Evolutionary conservation across 768 basidiomycete genomes (phyloP), one percentile per base, ranked within the genome.

Genomic region (Tephrocybe rancida): DNA sequence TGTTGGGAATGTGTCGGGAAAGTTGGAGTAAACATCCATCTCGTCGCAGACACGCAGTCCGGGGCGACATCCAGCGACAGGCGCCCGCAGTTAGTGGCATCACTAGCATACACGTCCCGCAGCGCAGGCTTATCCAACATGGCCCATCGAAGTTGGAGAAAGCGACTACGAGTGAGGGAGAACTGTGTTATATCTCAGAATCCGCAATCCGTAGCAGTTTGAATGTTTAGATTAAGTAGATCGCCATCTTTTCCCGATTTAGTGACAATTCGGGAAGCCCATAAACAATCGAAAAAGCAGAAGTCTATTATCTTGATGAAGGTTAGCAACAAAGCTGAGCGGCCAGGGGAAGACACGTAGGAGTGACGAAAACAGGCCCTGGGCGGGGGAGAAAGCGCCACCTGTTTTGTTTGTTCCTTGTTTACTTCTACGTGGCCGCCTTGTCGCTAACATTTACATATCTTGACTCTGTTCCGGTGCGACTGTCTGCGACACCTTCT

Each of bases 401-500:
- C 50, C 44, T 44, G 44, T 44, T 56, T 66, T 70, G 61, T 67
- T 70, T 71, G 68, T 63, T 47, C 51, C 24, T 64, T 62, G 62
- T 63, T 65, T 64, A 62, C 61, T 66, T 69, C 60, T 65, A 73
- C 73, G 72, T 73, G 72, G 68, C 71, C 67, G 47, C 50, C 46
- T 48, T 30, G 52, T 47, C 50, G 50, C 53, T 52, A 56, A 52
- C 54, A 59, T 59, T 60, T 60, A 5, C 5, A 57, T 60, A 52
- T 50, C 50, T 56, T 41, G 58, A 57, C 59, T 55, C 57, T 57
- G 52, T 57, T 63, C 57, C 59, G 60, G 48, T 64, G 65, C 67
- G 66, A 66, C 67, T 70, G 71, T 70, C 68, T 68, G 74, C 71
- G 72, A 75, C 70, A 75, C 67, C 73, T 61, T 61, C 56, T 61